phyloP scores from a whole-genome alignment of 192 early-diverging fungal species.

The Podila horticola region DNA sequence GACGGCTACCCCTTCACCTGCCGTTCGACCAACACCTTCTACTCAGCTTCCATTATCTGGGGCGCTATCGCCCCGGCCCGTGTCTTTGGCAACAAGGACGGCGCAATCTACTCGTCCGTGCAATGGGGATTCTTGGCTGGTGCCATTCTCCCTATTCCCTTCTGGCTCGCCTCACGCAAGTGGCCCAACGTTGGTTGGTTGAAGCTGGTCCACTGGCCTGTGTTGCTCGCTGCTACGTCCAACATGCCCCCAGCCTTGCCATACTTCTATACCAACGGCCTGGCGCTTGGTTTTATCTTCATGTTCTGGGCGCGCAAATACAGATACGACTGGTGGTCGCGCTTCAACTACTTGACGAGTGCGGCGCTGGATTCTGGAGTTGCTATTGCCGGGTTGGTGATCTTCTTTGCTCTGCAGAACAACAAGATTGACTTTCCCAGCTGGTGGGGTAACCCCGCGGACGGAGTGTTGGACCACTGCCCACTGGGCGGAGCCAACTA shows the following conservation, averaged over 20 bases:
- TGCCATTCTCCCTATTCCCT: too few relatives aligned
- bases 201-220: conserved; percentile 67
- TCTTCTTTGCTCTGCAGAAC: conserved; percentile 52
- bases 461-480: not conserved
- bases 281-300: too few relatives aligned
- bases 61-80: conserved; percentile 72
- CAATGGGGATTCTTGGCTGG: not conserved
- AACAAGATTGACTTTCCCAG: conserved; percentile 13
- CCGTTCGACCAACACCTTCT: conserved; percentile 59
- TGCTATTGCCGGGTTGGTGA: conserved; percentile 55
- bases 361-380: conserved; percentile 70
- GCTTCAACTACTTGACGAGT: too few relatives aligned
- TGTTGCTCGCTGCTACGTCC: too few relatives aligned
- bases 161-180: too few relatives aligned
- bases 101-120: conserved; percentile 10
- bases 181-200: too few relatives aligned
- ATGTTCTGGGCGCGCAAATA: too few relatives aligned
- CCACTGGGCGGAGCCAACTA: not conserved
- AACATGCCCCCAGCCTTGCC: conserved; percentile 4
- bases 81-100: conserved; percentile 59
- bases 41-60: conserved; percentile 73
- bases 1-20: conserved; percentile 55
- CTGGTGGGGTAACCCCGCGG: conserved; percentile 46
- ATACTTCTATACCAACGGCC: too few relatives aligned
- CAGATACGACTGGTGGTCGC: too few relatives aligned